A percentile compares a stretch with the other conserved stretches of the same genome.
Evolutionary conservation across 2,329 filamentous ascomycete species (phyloP).

Genomic region (Clonostachys chloroleuca): DNA sequence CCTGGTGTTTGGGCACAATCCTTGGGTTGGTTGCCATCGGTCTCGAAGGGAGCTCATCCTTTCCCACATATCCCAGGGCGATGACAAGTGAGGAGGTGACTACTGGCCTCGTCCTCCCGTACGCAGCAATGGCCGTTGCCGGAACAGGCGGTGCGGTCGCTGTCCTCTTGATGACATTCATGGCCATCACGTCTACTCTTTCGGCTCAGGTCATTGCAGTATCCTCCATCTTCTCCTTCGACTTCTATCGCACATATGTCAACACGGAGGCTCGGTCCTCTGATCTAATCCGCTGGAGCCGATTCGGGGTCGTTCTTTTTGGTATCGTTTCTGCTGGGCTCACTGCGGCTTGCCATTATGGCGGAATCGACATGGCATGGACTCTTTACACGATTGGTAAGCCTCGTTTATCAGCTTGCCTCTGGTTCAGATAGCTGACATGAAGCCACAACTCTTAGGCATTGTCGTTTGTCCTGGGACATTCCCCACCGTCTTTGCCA

Average conservation of each 20-base stretch:
- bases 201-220: conserved; percentile 49
- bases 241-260: conserved; percentile 46
- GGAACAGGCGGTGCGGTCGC: conserved; percentile 68
- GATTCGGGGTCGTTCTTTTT: conserved; percentile 48
- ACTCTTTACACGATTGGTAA: conserved; percentile 31
- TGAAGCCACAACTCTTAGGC: conserved; percentile 32
- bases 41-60: conserved; percentile 38
- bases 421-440: no score
- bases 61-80: conserved; percentile 49
- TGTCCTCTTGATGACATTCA: conserved; percentile 66
- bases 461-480: conserved; percentile 48
- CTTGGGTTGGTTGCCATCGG: conserved; percentile 42
- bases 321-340: conserved; percentile 45
- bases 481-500: conserved; percentile 46
- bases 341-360: conserved; percentile 47
- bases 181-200: conserved; percentile 64
- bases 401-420: no score
- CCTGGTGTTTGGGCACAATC: conserved; percentile 46
- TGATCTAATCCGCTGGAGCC: conserved; percentile 45
- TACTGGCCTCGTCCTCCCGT: conserved; percentile 65
- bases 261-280: conserved; percentile 37
- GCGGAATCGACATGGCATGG: conserved; percentile 48
- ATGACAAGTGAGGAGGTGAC: conserved; percentile 59
- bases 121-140: conserved; percentile 64
- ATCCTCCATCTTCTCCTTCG: conserved; percentile 48